Evolutionary conservation across 345 rosid species (phyloP).

Genomic region (Luvunga scandens): DNA sequence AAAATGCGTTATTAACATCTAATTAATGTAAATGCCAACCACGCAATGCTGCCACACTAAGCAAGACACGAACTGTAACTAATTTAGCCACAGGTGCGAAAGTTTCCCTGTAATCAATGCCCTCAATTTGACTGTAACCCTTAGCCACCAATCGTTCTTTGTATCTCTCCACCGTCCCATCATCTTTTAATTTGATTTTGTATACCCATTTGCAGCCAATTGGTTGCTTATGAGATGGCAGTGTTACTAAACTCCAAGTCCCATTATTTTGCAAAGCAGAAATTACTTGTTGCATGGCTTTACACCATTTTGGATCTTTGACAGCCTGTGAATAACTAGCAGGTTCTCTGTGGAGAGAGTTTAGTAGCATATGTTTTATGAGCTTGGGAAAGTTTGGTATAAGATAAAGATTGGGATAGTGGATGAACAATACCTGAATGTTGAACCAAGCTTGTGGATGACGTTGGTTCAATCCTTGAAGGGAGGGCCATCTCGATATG

Average conservation of each 20-base stretch:
- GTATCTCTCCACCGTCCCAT: background rate
- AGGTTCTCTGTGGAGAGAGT: too few species aligned
- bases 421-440: too few species aligned
- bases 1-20: too few species aligned
- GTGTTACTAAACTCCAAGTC: background rate
- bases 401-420: too few species aligned
- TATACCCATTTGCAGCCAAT: background rate
- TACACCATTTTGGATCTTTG: background rate
- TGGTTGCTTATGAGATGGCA: background rate
- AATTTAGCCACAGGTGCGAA: background rate
- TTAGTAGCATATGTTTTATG: too few species aligned
- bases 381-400: too few species aligned
- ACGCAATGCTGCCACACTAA: background rate
- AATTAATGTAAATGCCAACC: background rate
- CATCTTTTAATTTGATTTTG: background rate
- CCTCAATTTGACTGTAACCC: background rate
- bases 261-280: background rate
- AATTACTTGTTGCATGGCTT: background rate
- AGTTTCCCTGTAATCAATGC: background rate
- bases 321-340: background rate
- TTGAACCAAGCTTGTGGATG: too few species aligned
- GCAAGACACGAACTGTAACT: background rate
- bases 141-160: background rate
- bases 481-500: too few species aligned
- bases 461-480: too few species aligned